These are phyloP conservation scores for Trichoderma guizhouense DNA, from an alignment of 2,329 filamentous ascomycete genomes.

Conservation along the genomic window DNA sequence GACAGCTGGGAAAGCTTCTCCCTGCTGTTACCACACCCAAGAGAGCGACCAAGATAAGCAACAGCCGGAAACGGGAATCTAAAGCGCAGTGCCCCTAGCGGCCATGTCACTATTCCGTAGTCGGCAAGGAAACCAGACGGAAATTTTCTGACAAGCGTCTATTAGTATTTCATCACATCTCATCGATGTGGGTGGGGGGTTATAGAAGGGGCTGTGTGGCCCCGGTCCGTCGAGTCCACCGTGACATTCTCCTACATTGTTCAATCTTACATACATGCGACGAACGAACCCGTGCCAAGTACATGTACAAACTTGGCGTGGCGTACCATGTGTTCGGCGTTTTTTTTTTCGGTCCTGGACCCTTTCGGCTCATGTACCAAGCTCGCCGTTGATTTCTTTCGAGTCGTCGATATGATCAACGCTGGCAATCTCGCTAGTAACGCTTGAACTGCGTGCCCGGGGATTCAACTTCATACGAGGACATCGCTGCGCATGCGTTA, in stretches of 20 bases:
- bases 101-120: constrained; percentile 7
- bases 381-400: background rate
- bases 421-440: background rate
- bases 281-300: constrained; percentile 7
- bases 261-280: constrained; percentile 18
- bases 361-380: background rate
- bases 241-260: constrained; percentile 15
- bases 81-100: constrained; percentile 9
- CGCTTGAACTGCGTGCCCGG: background rate
- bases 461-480: background rate
- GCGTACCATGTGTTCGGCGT: background rate
- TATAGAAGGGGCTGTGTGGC: constrained; percentile 4
- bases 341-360: background rate
- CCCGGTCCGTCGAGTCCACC: background rate
- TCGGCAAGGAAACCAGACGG: constrained; percentile 16
- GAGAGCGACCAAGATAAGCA: constrained; percentile 8
- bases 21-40: background rate
- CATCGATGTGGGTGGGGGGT: constrained; percentile 6
- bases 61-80: constrained; percentile 16
- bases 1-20: background rate
- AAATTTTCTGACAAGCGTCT: constrained; percentile 19
- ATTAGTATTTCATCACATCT: constrained; percentile 17
- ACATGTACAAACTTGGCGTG: background rate
- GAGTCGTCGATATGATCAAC: background rate
- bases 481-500: background rate